A percentile compares a stretch with the other conserved stretches of the same genome.
phyloP scores from a whole-genome alignment of 345 rosid species.

The Hevea brasiliensis region DNA sequence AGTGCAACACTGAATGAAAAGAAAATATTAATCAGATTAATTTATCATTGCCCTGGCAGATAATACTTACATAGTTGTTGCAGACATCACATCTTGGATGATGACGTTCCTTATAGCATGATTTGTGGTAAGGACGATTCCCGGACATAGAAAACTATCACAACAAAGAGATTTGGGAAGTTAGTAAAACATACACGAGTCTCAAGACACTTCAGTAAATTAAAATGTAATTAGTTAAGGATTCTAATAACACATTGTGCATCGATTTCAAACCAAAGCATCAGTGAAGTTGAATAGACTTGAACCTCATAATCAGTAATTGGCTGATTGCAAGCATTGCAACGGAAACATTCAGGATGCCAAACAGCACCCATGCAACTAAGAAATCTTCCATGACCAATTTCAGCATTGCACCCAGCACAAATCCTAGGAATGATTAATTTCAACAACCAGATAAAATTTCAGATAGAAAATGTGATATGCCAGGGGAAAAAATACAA shows the following conservation, averaged over 20 bases:
- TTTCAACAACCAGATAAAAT: constrained; percentile 21
- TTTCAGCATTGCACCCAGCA: constrained; percentile 87
- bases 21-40: background rate
- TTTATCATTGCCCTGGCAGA: background rate
- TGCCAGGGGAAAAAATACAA: background rate
- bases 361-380: constrained; percentile 78
- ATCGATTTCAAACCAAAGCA: constrained; percentile 12
- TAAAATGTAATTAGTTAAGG: constrained; percentile 4
- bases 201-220: background rate
- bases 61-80: constrained; percentile 64
- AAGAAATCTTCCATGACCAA: constrained; percentile 82
- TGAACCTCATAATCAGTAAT: constrained; percentile 74
- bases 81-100: constrained; percentile 98
- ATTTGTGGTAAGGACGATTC: constrained; percentile 74
- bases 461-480: constrained; percentile 2
- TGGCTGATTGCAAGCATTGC: constrained; percentile 68
- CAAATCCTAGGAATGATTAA: constrained; percentile 59
- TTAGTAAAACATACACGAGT: constrained; percentile 24
- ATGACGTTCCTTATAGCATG: constrained; percentile 76
- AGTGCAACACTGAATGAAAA: background rate
- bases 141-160: constrained; percentile 80
- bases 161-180: constrained; percentile 16
- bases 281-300: constrained; percentile 12
- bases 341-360: constrained; percentile 92
- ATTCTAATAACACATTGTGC: constrained; percentile 11